Evolutionary conservation across 768 basidiomycete species (phyloP).

Genomic region (Collybia nuda): DNA sequence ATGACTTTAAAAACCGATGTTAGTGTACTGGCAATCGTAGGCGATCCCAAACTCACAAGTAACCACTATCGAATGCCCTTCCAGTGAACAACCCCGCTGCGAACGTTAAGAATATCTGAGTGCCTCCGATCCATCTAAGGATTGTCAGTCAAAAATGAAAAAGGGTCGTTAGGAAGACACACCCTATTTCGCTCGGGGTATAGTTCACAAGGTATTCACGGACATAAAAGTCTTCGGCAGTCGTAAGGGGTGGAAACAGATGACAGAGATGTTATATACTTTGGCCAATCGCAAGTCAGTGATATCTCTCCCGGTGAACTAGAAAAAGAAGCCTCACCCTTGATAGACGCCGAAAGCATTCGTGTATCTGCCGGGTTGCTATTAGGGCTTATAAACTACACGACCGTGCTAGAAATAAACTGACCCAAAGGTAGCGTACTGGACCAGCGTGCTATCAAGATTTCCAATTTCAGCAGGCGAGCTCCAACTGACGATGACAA

Average conservation of each 20-base stretch:
- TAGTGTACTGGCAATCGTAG: background rate
- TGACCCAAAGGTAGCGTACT: conserved; percentile 17
- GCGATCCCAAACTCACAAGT: conserved; percentile 33
- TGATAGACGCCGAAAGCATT: conserved; percentile 19
- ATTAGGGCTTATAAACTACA: background rate
- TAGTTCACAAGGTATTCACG: conserved; percentile 20
- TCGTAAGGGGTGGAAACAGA: background rate
- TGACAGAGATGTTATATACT: background rate
- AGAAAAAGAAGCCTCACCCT: conserved; percentile 10
- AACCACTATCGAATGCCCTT: conserved; percentile 51
- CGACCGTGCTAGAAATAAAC: background rate
- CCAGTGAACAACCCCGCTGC: conserved; percentile 46
- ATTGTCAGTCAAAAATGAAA: too few species aligned
- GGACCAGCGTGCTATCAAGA: conserved; percentile 9
- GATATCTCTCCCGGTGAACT: background rate
- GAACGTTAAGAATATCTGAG: conserved; percentile 52
- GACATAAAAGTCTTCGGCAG: conserved; percentile 14
- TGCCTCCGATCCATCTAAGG: conserved; percentile 48
- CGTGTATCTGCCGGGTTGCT: conserved; percentile 9
- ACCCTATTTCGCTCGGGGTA: conserved; percentile 18
- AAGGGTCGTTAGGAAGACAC: background rate
- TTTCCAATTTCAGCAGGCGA: background rate
- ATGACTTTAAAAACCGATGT: conserved; percentile 12
- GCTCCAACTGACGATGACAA: too few species aligned
- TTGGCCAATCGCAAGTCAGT: background rate